Evolutionary conservation across 2,329 filamentous ascomycete genomes (phyloP).

Genomic region (Fusarium pseudograminearum): DNA sequence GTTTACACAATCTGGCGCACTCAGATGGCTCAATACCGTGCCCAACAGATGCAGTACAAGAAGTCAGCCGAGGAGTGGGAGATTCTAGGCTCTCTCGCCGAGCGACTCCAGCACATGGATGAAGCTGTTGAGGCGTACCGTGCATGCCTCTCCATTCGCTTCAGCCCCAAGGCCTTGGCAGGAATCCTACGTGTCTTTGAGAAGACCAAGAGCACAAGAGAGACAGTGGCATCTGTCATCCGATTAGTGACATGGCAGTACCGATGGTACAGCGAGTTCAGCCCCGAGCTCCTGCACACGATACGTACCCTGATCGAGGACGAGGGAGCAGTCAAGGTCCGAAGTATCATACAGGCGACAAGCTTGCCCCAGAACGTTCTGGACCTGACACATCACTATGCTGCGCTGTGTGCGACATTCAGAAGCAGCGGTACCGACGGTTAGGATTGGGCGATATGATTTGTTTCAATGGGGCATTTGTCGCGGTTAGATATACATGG

Average conservation of each 20-base stretch:
- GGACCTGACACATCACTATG: conserved; percentile 96
- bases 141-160: conserved; percentile 85
- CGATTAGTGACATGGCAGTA: conserved; percentile 97
- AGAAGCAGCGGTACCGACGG: conserved; percentile 92
- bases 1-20: conserved; percentile 99
- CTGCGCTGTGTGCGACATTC: conserved; percentile 92
- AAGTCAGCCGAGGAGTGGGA: conserved; percentile 99
- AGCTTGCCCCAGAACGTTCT: conserved; percentile 92
- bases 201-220: conserved; percentile 80
- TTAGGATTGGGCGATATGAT: conserved; percentile 54
- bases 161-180: conserved; percentile 91
- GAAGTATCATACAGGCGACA: conserved; percentile 96
- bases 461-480: conserved; percentile 19
- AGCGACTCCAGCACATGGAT: conserved; percentile 90
- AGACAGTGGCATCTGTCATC: conserved; percentile 87
- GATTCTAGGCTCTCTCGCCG: conserved; percentile 91
- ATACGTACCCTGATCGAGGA: conserved; percentile 96
- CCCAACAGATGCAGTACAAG: conserved; percentile 94
- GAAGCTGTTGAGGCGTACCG: conserved; percentile 95
- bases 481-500: conserved; percentile 27
- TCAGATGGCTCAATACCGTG: conserved; percentile 94
- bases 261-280: conserved; percentile 99
- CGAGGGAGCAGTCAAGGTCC: conserved; percentile 95
- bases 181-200: conserved; percentile 87
- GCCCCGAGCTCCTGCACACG: conserved; percentile 86